A percentile compares a stretch with the other conserved stretches of the same genome.
These are phyloP conservation scores for Fraxinus cuspidata DNA, from an alignment of 257 asterid genomes.

Conservation along the genomic window DNA sequence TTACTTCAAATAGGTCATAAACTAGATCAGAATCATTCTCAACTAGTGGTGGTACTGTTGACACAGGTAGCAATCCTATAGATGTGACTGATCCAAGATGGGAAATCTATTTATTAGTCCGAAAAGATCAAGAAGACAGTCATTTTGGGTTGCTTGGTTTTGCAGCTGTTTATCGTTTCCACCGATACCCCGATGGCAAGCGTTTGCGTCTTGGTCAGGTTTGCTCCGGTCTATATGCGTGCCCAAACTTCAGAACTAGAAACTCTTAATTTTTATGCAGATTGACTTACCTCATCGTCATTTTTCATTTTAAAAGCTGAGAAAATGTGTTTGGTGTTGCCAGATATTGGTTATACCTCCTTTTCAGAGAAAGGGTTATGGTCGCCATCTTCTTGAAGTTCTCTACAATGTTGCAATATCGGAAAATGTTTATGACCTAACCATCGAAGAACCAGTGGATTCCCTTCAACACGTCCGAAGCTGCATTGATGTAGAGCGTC, in stretches of 20 bases:
- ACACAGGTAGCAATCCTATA: constrained; percentile 96
- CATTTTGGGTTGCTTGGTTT: constrained; percentile 60
- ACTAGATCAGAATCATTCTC: background rate
- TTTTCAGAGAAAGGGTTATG: constrained; percentile 82
- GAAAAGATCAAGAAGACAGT: constrained; percentile 44
- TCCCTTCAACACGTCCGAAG: constrained; percentile 85
- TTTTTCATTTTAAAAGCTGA: constrained; percentile 18
- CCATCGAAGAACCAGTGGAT: constrained; percentile 90
- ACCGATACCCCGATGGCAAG: constrained; percentile 60
- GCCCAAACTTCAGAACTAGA: background rate
- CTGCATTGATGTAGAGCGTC: constrained; percentile 73
- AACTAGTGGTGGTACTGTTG: constrained; percentile 21
- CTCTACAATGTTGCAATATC: constrained; percentile 65
- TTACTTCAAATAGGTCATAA: background rate
- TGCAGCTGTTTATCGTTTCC: constrained; percentile 86
- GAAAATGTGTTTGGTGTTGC: constrained; percentile 20
- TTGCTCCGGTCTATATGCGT: constrained; percentile 12
- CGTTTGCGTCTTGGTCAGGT: constrained; percentile 99
- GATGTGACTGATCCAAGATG: constrained; percentile 88
- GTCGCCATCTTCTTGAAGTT: constrained; percentile 63
- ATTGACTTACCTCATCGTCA: constrained; percentile 2
- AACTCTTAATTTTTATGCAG: background rate
- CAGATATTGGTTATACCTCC: constrained; percentile 88
- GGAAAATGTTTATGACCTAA: constrained; percentile 77
- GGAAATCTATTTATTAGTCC: constrained; percentile 74